phyloP scores from a whole-genome alignment of 768 basidiomycete genomes.

The Boletus sensibilis region DNA sequence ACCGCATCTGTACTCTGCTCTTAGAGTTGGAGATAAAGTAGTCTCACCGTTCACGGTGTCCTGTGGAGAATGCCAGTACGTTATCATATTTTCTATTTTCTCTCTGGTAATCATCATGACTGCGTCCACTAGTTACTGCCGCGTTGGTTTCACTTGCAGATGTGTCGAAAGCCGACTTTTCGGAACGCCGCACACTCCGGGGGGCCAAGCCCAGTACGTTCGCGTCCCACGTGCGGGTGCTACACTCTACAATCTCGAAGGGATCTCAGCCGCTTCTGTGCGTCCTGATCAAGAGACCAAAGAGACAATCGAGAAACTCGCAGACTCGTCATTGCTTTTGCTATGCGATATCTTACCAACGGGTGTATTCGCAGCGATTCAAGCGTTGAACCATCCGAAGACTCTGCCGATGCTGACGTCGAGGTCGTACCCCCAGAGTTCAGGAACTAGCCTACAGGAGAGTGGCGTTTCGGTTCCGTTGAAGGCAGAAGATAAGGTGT shows the following conservation, averaged over 20 bases:
- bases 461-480: conserved; percentile 25
- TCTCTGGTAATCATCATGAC: background rate
- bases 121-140: conserved; percentile 52
- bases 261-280: conserved; percentile 33
- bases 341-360: conserved; percentile 81
- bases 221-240: conserved; percentile 80
- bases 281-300: conserved; percentile 32
- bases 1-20: conserved; percentile 59
- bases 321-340: conserved; percentile 67
- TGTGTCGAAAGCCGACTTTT: conserved; percentile 63
- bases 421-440: conserved; percentile 53
- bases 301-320: conserved; percentile 40
- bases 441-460: conserved; percentile 6
- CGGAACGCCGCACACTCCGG: conserved; percentile 63
- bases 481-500: conserved; percentile 44
- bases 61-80: conserved; percentile 84
- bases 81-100: conserved; percentile 5
- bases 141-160: conserved; percentile 69
- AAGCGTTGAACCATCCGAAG: conserved; percentile 73
- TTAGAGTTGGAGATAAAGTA: conserved; percentile 73
- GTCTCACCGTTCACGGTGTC: conserved; percentile 80
- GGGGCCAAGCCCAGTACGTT: conserved; percentile 78
- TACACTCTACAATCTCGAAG: conserved; percentile 64
- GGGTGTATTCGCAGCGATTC: conserved; percentile 72
- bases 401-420: conserved; percentile 58